Evolutionary conservation across 345 rosid genomes (phyloP), one percentile per base, ranked within the genome.

Genomic region (Populus deltoides): DNA sequence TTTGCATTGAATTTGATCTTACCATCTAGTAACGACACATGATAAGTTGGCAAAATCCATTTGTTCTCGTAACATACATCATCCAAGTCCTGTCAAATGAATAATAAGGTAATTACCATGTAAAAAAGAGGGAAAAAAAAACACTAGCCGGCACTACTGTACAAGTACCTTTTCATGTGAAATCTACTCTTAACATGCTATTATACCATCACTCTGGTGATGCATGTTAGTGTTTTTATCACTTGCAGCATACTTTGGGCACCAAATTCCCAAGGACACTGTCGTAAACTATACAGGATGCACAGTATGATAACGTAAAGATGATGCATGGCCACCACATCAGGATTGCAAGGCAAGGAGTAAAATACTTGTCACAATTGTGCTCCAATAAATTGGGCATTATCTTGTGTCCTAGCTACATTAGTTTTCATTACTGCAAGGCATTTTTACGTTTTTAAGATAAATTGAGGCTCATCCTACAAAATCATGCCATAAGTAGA

Each of bases 1-100:
- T 10, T n/a, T 10, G 66, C 27, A 24, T 62, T 8, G n/a, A 72
- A 70, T 80, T 45, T n/a, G 33, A 63, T 79, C 84, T 87, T 87
- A 93, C 98, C 93, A 62, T 92, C 85, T 61, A 71, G 83, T 22
- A 80, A 25, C n/a, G 82, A 82, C 12, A 90, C 81, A 7, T 67
- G 83, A 80, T 90, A 92, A 66, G 85, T 83, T 51, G 97, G 95
- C 81, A 89, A 75, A 63, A 83, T 82, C 98, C 97, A 92, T 43
- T 83, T 81, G 73, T 87, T 90, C 77, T 76, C 59, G 8, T 68
- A 43, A 70, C 95, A 93, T 61, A 90, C 59, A 67, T 61, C 78
- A 86, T 93, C 97, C 76, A 93, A 74, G 84, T 81, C 89, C 98
- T 93, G 90, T 76, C 22, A 4, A 66, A 81, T 53, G 55, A 70